Evolutionary conservation across 768 basidiomycete species (phyloP), one percentile per base, ranked within the genome.

Genomic region (Suillus variegatus): DNA sequence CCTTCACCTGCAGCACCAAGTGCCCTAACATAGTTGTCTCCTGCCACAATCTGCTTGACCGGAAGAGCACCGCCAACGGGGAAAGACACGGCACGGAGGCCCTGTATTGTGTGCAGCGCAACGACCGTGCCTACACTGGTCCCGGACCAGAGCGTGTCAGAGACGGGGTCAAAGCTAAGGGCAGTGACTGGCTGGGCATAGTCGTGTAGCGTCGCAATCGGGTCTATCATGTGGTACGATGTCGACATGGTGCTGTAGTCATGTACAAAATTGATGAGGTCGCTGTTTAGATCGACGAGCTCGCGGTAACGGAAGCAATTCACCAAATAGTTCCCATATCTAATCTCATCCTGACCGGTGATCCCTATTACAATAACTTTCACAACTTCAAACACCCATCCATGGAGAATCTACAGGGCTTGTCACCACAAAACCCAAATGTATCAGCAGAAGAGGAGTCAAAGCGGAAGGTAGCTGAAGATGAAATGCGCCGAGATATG

Each of bases 91-190:
- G 92, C 91, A 60, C 88, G 86, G 58, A 86, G 72, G 18, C 88
- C 89, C 57, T 82, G 83, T 38, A 84, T 75, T 49, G 87, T 83
- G 77, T 92, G 88, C 73, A 89, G 85, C 1, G 91, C 89, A 47
- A 83, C 75, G 66, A 97, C 84, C 64, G 81, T 80, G 4, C 97
- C 96, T 36, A 85, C 78, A 64, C 88, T 86, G 10, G 86, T 83
- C 38, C 95, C 96, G 56, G 90, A 81, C 95, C 95, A 97, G 43
- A 99, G 80, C 7, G 90, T 86, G 75, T 98, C 95, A 0, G 94
- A 93, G 25, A 92, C 89, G 9, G 94, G 91, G 77, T 99, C 97
- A 75, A 99, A 96, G 0, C 89, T 86, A 64, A 97, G 82, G 0
- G 93, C 86, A 28, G 92, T 89, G 57, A 92, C 82, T 32, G 89